Evolutionary conservation across 164 flowering plant species (phyloP), one percentile per base, ranked within the genome.

Genomic region (Pachysandra terminalis): DNA sequence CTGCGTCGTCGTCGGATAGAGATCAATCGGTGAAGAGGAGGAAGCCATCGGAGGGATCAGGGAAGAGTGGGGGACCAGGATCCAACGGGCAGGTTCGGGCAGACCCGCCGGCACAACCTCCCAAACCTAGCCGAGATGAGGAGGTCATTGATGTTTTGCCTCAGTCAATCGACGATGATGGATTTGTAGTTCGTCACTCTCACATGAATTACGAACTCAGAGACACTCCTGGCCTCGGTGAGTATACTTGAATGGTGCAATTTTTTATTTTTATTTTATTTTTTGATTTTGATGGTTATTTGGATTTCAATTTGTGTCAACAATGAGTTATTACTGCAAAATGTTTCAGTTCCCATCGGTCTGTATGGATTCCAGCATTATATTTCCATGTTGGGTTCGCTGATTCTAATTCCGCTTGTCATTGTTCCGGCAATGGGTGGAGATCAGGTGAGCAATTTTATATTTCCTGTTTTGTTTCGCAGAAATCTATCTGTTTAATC

Each of bases 371-470:
- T 95, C 59, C 99, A 95, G 77, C 99, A 95, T 77, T 95, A 78
- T 64, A 54, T 95, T 59, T 95, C 99, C 2, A 92, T 92, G 55
- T 67, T 95, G 83, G 98, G 97, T 52, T 95, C 99, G 41, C 75
- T 95, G 79, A 80, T 95, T 72, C 93, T 95, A 13, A 83, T 89
- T 73, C 99, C 99, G 5, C 92, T 95, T 0, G 98, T 95, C 52
- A 90, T 95, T 59, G 97, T 90, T 72, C 99, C 99, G 16, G 97
- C 95, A 59, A 95, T 95, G 99, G 99, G 99, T 56, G 99, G 99
- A 67, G 75, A 71, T 67, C 78, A 81, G 67, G 99, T 95, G 76
- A 88, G 94, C 69, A 61, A 24, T 59, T 56, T 25, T 64, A 25
- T 27, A 54, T 53, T 67, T 27, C 64, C 32, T 63, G 4, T 0